Conservation (phyloP, 2,329 filamentous ascomycete genomes). For the Aureobasidium sp. region DNA sequence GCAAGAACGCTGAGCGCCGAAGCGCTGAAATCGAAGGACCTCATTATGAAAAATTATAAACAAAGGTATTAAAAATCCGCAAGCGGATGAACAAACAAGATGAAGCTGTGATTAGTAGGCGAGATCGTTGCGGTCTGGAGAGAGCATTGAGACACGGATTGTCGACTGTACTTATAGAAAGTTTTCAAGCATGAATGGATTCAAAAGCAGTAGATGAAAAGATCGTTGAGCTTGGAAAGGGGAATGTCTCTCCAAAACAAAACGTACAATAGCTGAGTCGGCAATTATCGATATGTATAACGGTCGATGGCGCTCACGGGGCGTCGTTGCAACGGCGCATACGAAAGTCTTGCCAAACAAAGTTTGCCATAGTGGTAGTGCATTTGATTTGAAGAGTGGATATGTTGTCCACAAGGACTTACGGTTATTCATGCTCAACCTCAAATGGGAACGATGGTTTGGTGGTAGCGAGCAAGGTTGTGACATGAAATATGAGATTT, state of each 20-base stretch:
- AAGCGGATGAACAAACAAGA: slow-evolving; percentile 5
- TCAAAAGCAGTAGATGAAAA: background rate
- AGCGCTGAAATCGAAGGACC: slow-evolving; percentile 12
- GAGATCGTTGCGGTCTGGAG: slow-evolving; percentile 12
- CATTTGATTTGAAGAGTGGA: background rate
- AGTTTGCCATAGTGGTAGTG: background rate
- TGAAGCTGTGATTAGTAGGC: slow-evolving; percentile 14
- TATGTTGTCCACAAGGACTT: background rate
- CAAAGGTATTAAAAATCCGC: slow-evolving; percentile 11
- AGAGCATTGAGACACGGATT: slow-evolving; percentile 12
- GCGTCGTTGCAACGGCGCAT: slow-evolving; percentile 9
- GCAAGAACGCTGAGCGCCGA: slow-evolving; percentile 11
- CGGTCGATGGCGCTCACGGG: slow-evolving; percentile 13
- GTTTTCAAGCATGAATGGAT: background rate
- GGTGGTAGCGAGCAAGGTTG: background rate
- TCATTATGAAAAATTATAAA: slow-evolving; percentile 9
- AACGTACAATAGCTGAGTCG: slow-evolving; percentile 15
- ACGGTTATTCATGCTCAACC: background rate
- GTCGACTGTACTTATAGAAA: slow-evolving; percentile 9
- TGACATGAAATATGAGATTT: background rate
- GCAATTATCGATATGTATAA: slow-evolving; percentile 12
- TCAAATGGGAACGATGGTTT: background rate
- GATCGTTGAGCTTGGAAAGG: background rate
- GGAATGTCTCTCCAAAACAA: slow-evolving; percentile 13
- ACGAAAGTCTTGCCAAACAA: background rate